Evolutionary conservation across 768 basidiomycete species (phyloP).

Genomic region (Phaeotremella skinneri): DNA sequence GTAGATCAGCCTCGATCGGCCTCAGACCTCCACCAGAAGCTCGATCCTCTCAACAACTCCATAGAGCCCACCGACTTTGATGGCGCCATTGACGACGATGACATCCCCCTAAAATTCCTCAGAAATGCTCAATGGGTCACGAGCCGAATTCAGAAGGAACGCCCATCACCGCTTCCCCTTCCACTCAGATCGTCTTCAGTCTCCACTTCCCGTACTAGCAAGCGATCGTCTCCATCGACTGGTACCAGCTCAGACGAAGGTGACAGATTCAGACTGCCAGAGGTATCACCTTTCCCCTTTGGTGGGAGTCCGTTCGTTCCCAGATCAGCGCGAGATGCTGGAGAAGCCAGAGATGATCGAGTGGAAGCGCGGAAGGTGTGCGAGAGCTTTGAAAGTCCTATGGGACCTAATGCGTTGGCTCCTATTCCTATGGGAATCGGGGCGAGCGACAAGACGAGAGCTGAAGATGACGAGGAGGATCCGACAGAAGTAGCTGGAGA

Average conservation of each 20-base stretch:
- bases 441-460: conserved; percentile 3
- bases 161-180: conserved; percentile 36
- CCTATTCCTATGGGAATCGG: neutral
- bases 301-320: conserved; percentile 24
- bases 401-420: neutral
- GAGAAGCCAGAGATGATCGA: conserved; percentile 9
- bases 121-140: conserved; percentile 29
- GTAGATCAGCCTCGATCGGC: neutral
- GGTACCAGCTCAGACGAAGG: neutral
- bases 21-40: neutral
- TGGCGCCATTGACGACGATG: conserved; percentile 22
- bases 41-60: too few relatives aligned
- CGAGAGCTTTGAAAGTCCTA: neutral
- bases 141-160: conserved; percentile 21
- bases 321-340: conserved; percentile 17
- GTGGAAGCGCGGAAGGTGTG: conserved; percentile 2
- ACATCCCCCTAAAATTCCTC: conserved; percentile 32
- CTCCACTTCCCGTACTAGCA: neutral
- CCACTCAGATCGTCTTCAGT: neutral
- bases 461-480: neutral
- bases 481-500: neutral
- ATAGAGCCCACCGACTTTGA: too few relatives aligned
- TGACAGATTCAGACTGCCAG: conserved; percentile 1
- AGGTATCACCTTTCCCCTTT: conserved; percentile 27
- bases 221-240: conserved; percentile 3